Conservation (phyloP, 208 protist genomes). For the Acanthamoeba lenticulata region DNA sequence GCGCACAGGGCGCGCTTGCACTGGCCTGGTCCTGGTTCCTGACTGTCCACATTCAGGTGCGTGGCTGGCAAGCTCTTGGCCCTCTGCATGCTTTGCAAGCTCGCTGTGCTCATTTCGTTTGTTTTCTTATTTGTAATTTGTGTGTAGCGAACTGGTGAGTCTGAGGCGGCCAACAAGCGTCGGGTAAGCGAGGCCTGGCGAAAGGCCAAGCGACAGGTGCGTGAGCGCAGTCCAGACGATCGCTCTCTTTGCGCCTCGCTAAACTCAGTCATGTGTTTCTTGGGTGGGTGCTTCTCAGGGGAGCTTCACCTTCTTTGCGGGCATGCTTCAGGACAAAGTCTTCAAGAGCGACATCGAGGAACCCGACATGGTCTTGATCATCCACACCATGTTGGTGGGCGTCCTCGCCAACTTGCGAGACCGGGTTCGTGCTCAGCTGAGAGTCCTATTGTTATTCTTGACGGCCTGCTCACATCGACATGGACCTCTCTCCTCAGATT, state of each 20-base stretch:
- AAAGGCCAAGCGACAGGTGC: slow-evolving; percentile 47
- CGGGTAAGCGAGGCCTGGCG: slow-evolving; percentile 16
- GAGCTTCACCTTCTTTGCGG: slow-evolving; percentile 53
- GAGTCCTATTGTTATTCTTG: too few species aligned
- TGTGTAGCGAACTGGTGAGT: neutral
- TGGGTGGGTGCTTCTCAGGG: neutral
- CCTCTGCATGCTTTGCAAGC: neutral
- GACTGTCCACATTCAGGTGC: neutral
- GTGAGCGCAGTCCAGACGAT: neutral
- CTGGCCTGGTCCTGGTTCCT: slow-evolving; percentile 32
- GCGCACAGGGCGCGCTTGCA: neutral
- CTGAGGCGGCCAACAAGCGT: slow-evolving; percentile 22
- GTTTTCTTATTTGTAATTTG: neutral
- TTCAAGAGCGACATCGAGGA: slow-evolving; percentile 13
- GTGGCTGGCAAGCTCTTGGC: neutral
- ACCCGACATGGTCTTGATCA: neutral
- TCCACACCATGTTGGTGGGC: slow-evolving; percentile 34
- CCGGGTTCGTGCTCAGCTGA: neutral
- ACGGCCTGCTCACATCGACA: too few species aligned
- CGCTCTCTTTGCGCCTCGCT: neutral
- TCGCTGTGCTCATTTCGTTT: neutral
- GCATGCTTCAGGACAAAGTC: neutral
- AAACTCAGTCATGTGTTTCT: neutral
- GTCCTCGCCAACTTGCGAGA: slow-evolving; percentile 10
- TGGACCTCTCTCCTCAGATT: neutral